Conservation (phyloP, 768 basidiomycete genomes). For the Daedaleopsis sinensis region DNA sequence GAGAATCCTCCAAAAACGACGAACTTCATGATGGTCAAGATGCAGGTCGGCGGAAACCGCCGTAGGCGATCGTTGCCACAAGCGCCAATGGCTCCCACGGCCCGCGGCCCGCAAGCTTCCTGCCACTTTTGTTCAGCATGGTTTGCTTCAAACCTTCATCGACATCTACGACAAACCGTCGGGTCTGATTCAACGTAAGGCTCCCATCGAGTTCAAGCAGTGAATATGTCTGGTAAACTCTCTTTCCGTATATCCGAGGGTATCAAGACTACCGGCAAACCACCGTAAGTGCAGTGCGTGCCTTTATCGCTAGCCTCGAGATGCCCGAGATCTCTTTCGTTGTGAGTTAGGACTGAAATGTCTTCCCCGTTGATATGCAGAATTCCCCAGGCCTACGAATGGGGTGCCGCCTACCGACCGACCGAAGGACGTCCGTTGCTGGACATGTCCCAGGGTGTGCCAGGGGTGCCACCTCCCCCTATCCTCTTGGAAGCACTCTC, state of each 20-base stretch:
- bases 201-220: neutral
- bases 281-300: constrained; percentile 3
- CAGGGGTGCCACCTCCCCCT: constrained; percentile 63
- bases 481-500: constrained; percentile 47
- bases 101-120: too few species aligned
- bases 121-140: too few species aligned
- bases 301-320: neutral
- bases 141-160: too few species aligned
- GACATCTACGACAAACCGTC: too few species aligned
- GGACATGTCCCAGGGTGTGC: constrained; percentile 79
- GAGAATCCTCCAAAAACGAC: too few species aligned
- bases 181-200: too few species aligned
- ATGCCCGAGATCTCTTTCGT: neutral
- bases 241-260: neutral
- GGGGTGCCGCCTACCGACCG: constrained; percentile 49
- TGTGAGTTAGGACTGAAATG: too few species aligned
- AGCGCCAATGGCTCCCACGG: too few species aligned
- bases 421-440: constrained; percentile 53
- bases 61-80: too few species aligned
- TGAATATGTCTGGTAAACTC: neutral
- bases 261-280: constrained; percentile 4
- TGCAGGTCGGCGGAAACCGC: too few species aligned
- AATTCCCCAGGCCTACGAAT: constrained; percentile 60
- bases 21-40: too few species aligned
- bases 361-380: constrained; percentile 33